A percentile compares a stretch with the other conserved stretches of the same genome.
phyloP scores from a whole-genome alignment of 441 rosid species.

The Populus hybrid region DNA sequence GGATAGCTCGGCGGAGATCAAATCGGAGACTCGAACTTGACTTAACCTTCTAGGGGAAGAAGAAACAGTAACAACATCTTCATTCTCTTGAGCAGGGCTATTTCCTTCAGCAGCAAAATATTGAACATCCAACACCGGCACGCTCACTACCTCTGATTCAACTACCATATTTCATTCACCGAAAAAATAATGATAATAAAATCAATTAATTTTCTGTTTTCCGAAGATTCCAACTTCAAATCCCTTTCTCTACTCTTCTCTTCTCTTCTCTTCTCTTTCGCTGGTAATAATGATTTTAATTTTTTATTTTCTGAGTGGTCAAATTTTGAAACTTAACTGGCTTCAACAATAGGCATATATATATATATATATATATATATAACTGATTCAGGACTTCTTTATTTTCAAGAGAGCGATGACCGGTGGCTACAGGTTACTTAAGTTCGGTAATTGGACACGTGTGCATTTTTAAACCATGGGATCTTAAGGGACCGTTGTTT shows the following conservation, averaged over 20 bases:
- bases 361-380: slow-evolving; percentile 7
- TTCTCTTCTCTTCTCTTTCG: not conserved
- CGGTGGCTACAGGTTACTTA: slow-evolving; percentile 23
- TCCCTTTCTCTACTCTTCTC: not conserved
- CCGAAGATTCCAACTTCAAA: not conserved
- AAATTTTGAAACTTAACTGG: not conserved
- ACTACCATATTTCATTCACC: slow-evolving; percentile 53
- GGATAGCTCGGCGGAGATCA: slow-evolving; percentile 28
- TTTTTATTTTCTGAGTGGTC: slow-evolving; percentile 6
- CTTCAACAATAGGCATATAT: not conserved
- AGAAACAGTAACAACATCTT: slow-evolving; percentile 39
- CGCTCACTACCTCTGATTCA: slow-evolving; percentile 52
- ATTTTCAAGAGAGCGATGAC: slow-evolving; percentile 22
- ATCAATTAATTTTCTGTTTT: not conserved
- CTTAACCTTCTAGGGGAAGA: slow-evolving; percentile 47
- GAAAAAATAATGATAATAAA: not conserved
- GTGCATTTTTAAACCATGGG: slow-evolving; percentile 27
- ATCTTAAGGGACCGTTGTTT: slow-evolving; percentile 17
- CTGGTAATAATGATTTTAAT: not conserved
- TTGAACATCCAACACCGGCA: slow-evolving; percentile 46
- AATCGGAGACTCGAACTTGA: slow-evolving; percentile 36
- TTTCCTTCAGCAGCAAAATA: slow-evolving; percentile 34
- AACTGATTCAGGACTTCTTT: not conserved
- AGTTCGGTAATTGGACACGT: slow-evolving; percentile 33
- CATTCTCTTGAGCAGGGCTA: slow-evolving; percentile 24